Conservation (phyloP, 2,329 filamentous ascomycete species). For the Sphaerulina populicola region DNA sequence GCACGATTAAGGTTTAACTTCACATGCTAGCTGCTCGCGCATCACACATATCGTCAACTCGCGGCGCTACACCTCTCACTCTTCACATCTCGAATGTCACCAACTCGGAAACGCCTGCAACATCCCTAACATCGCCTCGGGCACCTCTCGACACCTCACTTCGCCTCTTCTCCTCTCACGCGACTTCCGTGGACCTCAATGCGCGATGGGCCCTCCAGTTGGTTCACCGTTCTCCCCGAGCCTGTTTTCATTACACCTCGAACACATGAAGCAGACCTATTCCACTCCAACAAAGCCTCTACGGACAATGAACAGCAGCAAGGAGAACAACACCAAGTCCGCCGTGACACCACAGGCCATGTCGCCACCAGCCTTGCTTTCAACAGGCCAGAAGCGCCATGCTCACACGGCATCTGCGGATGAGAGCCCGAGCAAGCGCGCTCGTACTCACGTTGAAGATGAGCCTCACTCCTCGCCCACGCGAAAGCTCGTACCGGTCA, state of each 20-base stretch:
- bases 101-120: background rate
- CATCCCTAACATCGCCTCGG: background rate
- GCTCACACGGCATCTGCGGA: constrained; percentile 1
- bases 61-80: background rate
- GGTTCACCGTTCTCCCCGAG: background rate
- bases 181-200: background rate
- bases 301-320: background rate
- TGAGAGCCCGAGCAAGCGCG: constrained; percentile 6
- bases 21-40: background rate
- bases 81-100: background rate
- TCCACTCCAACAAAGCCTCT: background rate
- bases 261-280: background rate
- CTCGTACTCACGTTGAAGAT: background rate
- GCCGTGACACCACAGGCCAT: background rate
- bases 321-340: background rate
- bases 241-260: constrained; percentile 1
- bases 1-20: background rate
- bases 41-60: background rate
- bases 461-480: background rate
- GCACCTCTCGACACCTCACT: background rate
- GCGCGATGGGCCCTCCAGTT: background rate
- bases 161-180: background rate
- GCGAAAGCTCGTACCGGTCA: constrained; percentile 12
- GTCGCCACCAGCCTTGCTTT: background rate
- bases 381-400: constrained; percentile 3